Evolutionary conservation across 306 rosid species (phyloP).

Genomic region (Acacia melanoxylon): DNA sequence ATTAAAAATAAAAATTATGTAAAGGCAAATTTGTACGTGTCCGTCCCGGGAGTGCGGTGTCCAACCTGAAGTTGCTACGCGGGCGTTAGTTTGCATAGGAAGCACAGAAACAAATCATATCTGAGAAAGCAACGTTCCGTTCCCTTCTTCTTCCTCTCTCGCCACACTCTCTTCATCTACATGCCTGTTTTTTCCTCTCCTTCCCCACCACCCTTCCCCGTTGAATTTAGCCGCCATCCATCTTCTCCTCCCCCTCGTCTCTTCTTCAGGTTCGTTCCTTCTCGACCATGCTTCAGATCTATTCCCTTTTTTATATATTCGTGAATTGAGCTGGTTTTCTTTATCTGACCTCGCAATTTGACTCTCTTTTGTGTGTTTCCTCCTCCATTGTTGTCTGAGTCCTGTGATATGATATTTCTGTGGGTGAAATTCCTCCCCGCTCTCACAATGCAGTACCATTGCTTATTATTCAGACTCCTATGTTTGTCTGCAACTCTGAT

Average conservation of each 20-base stretch:
- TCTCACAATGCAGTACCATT: background rate
- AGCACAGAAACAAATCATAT: background rate
- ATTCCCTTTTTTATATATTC: constrained; percentile 1
- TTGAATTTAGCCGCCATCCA: constrained; percentile 14
- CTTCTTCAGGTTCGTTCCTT: background rate
- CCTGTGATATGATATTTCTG: background rate
- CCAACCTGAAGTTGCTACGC: background rate
- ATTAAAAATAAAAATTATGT: too few relatives aligned
- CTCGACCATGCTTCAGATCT: constrained; percentile 39
- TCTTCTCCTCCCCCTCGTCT: background rate
- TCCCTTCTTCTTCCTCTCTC: background rate
- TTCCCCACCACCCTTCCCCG: constrained; percentile 24
- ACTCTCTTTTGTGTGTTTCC: background rate
- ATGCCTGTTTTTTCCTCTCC: background rate
- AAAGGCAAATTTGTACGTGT: too few relatives aligned
- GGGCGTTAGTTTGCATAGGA: background rate
- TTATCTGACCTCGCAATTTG: background rate
- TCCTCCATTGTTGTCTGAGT: background rate
- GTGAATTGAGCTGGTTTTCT: background rate
- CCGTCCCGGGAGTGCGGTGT: background rate
- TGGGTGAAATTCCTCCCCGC: background rate
- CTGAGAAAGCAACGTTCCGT: background rate
- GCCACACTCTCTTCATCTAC: background rate
- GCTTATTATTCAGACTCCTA: background rate
- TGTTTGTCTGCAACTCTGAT: background rate